Percentiles rank a stretch among this genome's conserved stretches.
phyloP scores from a whole-genome alignment of 805 yeast species.

The Torulaspora quercuum region DNA sequence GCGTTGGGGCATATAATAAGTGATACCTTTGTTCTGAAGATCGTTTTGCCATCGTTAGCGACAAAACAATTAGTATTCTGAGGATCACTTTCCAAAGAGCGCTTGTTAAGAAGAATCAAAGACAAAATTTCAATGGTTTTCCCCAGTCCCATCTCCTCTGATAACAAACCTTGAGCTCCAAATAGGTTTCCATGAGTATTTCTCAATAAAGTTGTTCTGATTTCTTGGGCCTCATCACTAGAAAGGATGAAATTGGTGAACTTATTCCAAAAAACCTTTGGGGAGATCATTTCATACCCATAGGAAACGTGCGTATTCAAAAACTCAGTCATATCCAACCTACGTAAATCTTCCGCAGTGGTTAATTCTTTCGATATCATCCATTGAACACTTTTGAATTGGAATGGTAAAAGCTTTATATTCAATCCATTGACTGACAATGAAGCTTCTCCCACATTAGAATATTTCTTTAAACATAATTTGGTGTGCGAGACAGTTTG shows the following conservation, averaged over 20 bases:
- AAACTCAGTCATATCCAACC: constrained; percentile 17
- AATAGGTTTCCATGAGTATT: constrained; percentile 1
- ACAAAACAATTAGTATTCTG: constrained; percentile 9
- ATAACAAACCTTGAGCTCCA: constrained; percentile 56
- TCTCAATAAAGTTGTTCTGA: constrained; percentile 14
- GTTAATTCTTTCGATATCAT: constrained; percentile 29
- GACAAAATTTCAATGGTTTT: constrained; percentile 85
- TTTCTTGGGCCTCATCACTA: constrained; percentile 17
- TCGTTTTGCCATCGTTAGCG: constrained; percentile 24
- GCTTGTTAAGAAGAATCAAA: constrained; percentile 55
- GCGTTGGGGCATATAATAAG: constrained; percentile 84
- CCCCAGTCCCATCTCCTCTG: constrained; percentile 98
- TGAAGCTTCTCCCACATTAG: background rate
- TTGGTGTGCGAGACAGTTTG: constrained; percentile 27
- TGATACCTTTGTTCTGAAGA: constrained; percentile 58
- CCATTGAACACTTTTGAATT: constrained; percentile 34
- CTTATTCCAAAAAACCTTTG: constrained; percentile 31
- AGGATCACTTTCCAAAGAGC: constrained; percentile 31
- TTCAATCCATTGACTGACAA: constrained; percentile 12
- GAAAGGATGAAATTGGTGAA: constrained; percentile 32
- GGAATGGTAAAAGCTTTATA: constrained; percentile 32
- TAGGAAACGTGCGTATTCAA: constrained; percentile 28
- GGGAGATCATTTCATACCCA: constrained; percentile 29
- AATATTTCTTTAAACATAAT: constrained; percentile 8
- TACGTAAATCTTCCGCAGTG: constrained; percentile 1